phyloP scores from a whole-genome alignment of 2,329 filamentous ascomycete species.

The Stachybotrys chartarum region DNA sequence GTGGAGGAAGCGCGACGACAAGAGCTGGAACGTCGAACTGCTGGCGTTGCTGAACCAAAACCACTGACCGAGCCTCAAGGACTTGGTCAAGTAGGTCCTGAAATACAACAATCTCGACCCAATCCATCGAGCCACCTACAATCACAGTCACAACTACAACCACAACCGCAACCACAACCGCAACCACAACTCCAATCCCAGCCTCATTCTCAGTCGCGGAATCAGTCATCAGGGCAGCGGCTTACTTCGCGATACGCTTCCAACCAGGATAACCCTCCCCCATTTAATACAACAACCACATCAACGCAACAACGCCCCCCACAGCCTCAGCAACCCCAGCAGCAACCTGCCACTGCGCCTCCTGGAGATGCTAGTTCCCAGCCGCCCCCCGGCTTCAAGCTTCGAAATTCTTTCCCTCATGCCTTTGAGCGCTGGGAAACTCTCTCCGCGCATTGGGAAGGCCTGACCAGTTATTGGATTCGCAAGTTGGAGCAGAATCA shows the following conservation, averaged over 20 bases:
- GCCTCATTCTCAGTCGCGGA: slow-evolving; percentile 8
- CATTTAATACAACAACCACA: slow-evolving; percentile 7
- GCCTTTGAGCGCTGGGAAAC: slow-evolving; percentile 98
- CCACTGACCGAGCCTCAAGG: slow-evolving; percentile 25
- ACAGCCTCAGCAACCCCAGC: slow-evolving; percentile 7
- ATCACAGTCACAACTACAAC: slow-evolving; percentile 6
- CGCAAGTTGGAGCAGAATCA: slow-evolving; percentile 85
- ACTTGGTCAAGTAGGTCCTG: slow-evolving; percentile 15
- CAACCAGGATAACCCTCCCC: slow-evolving; percentile 9
- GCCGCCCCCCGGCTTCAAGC: slow-evolving; percentile 20
- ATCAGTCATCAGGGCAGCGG: background rate
- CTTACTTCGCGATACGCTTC: background rate
- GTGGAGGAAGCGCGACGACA: slow-evolving; percentile 48
- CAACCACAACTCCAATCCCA: slow-evolving; percentile 12
- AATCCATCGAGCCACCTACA: slow-evolving; percentile 9
- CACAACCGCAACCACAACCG: slow-evolving; percentile 17
- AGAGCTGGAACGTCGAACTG: slow-evolving; percentile 56
- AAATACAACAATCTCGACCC: slow-evolving; percentile 7
- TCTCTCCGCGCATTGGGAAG: slow-evolving; percentile 95
- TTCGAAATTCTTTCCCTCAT: slow-evolving; percentile 77
- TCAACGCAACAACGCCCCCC: slow-evolving; percentile 8
- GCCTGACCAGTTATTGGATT: slow-evolving; percentile 95
- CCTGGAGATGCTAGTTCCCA: slow-evolving; percentile 10
- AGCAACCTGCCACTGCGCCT: slow-evolving; percentile 8
- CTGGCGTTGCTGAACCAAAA: slow-evolving; percentile 34